Conservation (phyloP, 2,329 filamentous ascomycete species). For the Dendryphion nanum region DNA sequence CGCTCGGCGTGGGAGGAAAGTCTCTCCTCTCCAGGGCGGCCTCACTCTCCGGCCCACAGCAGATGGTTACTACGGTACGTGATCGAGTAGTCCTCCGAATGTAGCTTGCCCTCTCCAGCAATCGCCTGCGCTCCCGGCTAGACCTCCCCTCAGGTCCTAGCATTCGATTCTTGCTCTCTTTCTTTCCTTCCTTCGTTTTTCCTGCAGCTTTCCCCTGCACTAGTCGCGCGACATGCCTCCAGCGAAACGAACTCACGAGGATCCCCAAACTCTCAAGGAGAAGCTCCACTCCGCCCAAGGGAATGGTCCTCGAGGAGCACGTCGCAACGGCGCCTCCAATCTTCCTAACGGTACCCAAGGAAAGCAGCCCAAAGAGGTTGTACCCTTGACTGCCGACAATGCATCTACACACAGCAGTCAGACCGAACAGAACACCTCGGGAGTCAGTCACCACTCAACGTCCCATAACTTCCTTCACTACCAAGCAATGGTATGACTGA, state of each 20-base stretch:
- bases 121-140: conserved; percentile 9
- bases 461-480: too few species aligned
- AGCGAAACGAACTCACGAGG: conserved; percentile 37
- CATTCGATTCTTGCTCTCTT: conserved; percentile 2
- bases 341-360: conserved; percentile 33
- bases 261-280: conserved; percentile 43
- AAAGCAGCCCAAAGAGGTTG: conserved; percentile 40
- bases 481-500: too few species aligned
- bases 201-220: neutral
- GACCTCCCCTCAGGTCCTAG: conserved; percentile 10
- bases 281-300: conserved; percentile 42
- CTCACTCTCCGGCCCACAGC: conserved; percentile 7
- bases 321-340: conserved; percentile 30
- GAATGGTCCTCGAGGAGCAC: conserved; percentile 35
- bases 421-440: conserved; percentile 29
- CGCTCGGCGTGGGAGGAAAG: neutral
- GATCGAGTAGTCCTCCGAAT: conserved; percentile 6
- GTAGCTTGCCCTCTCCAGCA: conserved; percentile 7
- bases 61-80: conserved; percentile 7
- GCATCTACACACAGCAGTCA: conserved; percentile 36
- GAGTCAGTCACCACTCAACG: conserved; percentile 26
- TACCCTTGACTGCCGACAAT: conserved; percentile 31
- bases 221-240: conserved; percentile 35
- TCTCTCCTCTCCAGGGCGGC: neutral
- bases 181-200: conserved; percentile 4